Conservation (phyloP, 108 stramenopile genomes). For the Nannochloropsis salina region DNA sequence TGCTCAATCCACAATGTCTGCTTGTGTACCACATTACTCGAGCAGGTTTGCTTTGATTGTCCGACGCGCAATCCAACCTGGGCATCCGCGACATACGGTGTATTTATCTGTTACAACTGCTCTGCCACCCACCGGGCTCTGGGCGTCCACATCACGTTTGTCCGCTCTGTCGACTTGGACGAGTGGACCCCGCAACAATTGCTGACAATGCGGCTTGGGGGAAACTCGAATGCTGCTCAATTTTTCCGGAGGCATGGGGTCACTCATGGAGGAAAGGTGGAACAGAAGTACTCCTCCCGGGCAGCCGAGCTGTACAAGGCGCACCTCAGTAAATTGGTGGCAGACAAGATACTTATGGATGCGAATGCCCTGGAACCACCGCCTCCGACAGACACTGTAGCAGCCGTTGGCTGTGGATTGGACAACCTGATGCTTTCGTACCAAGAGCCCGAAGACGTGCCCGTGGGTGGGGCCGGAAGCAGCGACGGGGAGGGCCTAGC, state of each 20-base stretch:
- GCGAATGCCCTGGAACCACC: neutral
- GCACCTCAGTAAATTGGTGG: slow-evolving; percentile 35
- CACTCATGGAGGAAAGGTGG: slow-evolving; percentile 49
- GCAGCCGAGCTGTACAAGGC: slow-evolving; percentile 50
- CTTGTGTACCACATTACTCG: too few relatives aligned
- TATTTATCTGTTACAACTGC: slow-evolving; percentile 97
- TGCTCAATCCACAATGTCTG: too few relatives aligned
- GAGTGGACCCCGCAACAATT: slow-evolving; percentile 53
- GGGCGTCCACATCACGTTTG: slow-evolving; percentile 96
- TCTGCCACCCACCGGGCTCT: slow-evolving; percentile 92
- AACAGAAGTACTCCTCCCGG: slow-evolving; percentile 52
- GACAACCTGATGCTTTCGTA: slow-evolving; percentile 36
- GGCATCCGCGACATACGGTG: slow-evolving; percentile 81
- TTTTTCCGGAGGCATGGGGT: slow-evolving; percentile 59
- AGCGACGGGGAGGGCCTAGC: slow-evolving; percentile 22
- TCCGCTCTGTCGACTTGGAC: slow-evolving; percentile 67
- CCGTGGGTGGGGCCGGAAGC: neutral
- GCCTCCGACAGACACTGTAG: neutral
- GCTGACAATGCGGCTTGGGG: slow-evolving; percentile 55
- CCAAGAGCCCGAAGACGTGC: neutral
- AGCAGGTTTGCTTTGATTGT: slow-evolving; percentile 52
- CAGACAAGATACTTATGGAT: neutral
- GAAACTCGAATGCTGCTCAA: slow-evolving; percentile 52
- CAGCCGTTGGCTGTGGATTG: slow-evolving; percentile 32
- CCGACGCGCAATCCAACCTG: slow-evolving; percentile 73